These are phyloP conservation scores for Capronia epimyces DNA, from an alignment of 2,329 filamentous ascomycete genomes.

Conservation along the genomic window DNA sequence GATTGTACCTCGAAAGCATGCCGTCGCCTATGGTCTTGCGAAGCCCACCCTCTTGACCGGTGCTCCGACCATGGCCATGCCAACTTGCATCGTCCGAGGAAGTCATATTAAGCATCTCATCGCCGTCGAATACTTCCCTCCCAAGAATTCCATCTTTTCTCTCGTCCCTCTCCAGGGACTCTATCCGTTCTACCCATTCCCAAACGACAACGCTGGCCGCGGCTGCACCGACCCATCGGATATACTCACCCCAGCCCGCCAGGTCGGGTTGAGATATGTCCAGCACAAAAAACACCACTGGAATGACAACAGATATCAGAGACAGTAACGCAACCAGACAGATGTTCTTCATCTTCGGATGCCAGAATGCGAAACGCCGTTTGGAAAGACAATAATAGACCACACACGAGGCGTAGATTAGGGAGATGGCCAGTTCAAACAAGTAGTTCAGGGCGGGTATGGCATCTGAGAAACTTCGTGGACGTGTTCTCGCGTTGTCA, in stretches of 20 bases:
- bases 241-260: slow-evolving; percentile 90
- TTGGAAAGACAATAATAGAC: slow-evolving; percentile 92
- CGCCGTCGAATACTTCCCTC: slow-evolving; percentile 85
- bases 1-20: slow-evolving; percentile 11
- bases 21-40: slow-evolving; percentile 10
- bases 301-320: slow-evolving; percentile 74
- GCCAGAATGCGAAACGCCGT: slow-evolving; percentile 83
- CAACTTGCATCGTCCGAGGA: slow-evolving; percentile 54
- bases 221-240: slow-evolving; percentile 91
- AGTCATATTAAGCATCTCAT: slow-evolving; percentile 76
- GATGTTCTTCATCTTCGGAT: slow-evolving; percentile 85
- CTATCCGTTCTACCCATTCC: slow-evolving; percentile 96
- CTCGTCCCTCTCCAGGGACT: slow-evolving; percentile 84
- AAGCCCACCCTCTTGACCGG: slow-evolving; percentile 7
- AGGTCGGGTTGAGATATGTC: slow-evolving; percentile 82
- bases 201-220: slow-evolving; percentile 94
- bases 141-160: slow-evolving; percentile 90
- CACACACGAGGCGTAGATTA: slow-evolving; percentile 89
- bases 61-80: slow-evolving; percentile 28
- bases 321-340: slow-evolving; percentile 73
- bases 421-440: slow-evolving; percentile 77
- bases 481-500: slow-evolving; percentile 53
- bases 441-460: slow-evolving; percentile 87
- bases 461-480: slow-evolving; percentile 76
- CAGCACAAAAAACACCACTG: slow-evolving; percentile 86